Conservation (phyloP, 176 grass and related monocot genomes). For the Rhipidocladum racemiflorum region DNA sequence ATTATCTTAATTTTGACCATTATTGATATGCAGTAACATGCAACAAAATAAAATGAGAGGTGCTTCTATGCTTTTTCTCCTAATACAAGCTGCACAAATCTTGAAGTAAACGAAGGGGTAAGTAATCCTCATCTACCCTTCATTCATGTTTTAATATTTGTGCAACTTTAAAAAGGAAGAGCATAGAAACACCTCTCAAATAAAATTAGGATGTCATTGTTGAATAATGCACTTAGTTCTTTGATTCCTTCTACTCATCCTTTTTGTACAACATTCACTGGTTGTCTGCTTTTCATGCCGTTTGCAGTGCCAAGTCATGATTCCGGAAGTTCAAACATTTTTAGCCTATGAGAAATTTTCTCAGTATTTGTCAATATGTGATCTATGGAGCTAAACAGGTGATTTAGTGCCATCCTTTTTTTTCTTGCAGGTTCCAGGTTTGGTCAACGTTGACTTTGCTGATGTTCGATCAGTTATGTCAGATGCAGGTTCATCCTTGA, state of each 20-base stretch:
- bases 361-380: background rate
- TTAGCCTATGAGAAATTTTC: background rate
- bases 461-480: conserved; percentile 89
- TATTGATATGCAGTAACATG: background rate
- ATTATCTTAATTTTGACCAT: background rate
- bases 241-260: background rate
- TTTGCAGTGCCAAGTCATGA: background rate
- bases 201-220: background rate
- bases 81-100: too few relatives aligned
- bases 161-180: too few relatives aligned
- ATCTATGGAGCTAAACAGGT: conserved; percentile 10
- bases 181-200: too few relatives aligned
- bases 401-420: background rate
- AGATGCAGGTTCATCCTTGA: conserved; percentile 89
- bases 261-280: background rate
- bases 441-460: conserved; percentile 94
- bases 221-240: background rate
- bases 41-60: background rate
- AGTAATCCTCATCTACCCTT: too few relatives aligned
- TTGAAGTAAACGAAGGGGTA: too few relatives aligned
- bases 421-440: conserved; percentile 73
- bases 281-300: background rate
- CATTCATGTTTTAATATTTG: too few relatives aligned
- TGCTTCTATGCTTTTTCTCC: too few relatives aligned
- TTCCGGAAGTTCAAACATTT: background rate